A percentile compares a stretch with the other conserved stretches of the same genome.
Evolutionary conservation across 805 yeast species (phyloP).

Genomic region (Saccharomycopsis vini): DNA sequence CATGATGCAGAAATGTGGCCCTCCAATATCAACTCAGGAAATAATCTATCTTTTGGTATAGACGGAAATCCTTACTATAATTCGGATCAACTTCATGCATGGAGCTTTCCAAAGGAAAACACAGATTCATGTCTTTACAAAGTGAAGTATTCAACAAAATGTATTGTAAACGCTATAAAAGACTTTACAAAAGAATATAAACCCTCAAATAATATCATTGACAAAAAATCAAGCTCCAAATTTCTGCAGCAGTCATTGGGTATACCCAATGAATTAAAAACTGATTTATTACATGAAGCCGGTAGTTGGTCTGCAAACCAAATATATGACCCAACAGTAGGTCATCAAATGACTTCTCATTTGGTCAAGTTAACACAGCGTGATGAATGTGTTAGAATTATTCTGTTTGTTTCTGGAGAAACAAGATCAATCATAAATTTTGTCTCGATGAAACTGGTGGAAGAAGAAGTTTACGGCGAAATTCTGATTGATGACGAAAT

Average conservation of each 20-base stretch:
- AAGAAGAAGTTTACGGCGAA: slow-evolving; percentile 2
- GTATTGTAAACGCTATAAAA: background rate
- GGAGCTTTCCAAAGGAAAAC: background rate
- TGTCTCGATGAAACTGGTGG: background rate
- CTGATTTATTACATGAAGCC: background rate
- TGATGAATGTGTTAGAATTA: slow-evolving; percentile 10
- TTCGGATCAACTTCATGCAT: background rate
- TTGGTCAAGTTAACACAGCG: slow-evolving; percentile 14
- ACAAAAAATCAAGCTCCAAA: background rate
- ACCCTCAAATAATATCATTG: too few species aligned
- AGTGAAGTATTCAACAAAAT: slow-evolving; percentile 9
- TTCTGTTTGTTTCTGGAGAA: background rate
- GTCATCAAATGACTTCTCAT: slow-evolving; percentile 16
- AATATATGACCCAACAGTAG: slow-evolving; percentile 6
- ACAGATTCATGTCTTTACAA: slow-evolving; percentile 1
- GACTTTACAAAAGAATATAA: too few species aligned
- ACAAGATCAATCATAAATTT: slow-evolving; percentile 3
- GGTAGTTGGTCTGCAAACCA: slow-evolving; percentile 8
- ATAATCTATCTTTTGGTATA: slow-evolving; percentile 12
- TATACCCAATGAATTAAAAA: background rate
- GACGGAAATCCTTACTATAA: slow-evolving; percentile 7
- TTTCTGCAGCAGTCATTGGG: background rate
- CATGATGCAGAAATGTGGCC: slow-evolving; percentile 13
- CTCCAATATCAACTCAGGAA: slow-evolving; percentile 3
- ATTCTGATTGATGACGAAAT: background rate